A percentile compares a stretch with the other conserved stretches of the same genome.
Evolutionary conservation across 352 stramenopile genomes (phyloP).

Genomic region (Pelagophyceae sp.): DNA sequence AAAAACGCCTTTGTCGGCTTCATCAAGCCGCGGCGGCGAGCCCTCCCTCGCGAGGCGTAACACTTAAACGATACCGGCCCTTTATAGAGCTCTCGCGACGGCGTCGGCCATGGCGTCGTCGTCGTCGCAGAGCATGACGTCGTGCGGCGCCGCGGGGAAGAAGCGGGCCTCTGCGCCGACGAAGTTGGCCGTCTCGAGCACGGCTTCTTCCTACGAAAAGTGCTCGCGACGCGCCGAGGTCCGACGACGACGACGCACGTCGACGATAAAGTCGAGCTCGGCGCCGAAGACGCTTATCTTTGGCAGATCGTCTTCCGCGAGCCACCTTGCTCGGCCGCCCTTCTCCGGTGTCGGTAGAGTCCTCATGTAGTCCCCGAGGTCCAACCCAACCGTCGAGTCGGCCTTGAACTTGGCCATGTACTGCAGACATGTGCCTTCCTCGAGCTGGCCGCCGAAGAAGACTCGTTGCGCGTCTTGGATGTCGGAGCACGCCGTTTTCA

Average conservation of each 20-base stretch:
- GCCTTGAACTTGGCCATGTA: slow-evolving; percentile 50
- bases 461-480: slow-evolving; percentile 23
- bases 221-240: too few relatives aligned
- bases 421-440: slow-evolving; percentile 43
- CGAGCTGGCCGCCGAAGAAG: slow-evolving; percentile 49
- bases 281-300: slow-evolving; percentile 48
- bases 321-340: slow-evolving; percentile 41
- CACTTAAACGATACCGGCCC: too few relatives aligned
- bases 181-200: slow-evolving; percentile 47
- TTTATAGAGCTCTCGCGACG: too few relatives aligned
- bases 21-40: too few relatives aligned
- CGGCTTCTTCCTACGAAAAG: slow-evolving; percentile 40
- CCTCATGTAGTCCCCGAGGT: slow-evolving; percentile 48
- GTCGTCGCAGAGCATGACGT: slow-evolving; percentile 54
- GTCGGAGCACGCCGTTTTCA: slow-evolving; percentile 35
- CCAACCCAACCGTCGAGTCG: slow-evolving; percentile 51
- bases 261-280: slow-evolving; percentile 52
- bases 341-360: slow-evolving; percentile 39
- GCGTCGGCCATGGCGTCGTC: slow-evolving; percentile 37
- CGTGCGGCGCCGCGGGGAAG: slow-evolving; percentile 52
- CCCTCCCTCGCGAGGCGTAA: too few relatives aligned
- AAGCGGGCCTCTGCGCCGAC: slow-evolving; percentile 39
- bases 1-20: too few relatives aligned
- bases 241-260: too few relatives aligned
- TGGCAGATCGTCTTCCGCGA: slow-evolving; percentile 22